phyloP scores from a whole-genome alignment of 805 yeast species.

The Ogataea kodamae region DNA sequence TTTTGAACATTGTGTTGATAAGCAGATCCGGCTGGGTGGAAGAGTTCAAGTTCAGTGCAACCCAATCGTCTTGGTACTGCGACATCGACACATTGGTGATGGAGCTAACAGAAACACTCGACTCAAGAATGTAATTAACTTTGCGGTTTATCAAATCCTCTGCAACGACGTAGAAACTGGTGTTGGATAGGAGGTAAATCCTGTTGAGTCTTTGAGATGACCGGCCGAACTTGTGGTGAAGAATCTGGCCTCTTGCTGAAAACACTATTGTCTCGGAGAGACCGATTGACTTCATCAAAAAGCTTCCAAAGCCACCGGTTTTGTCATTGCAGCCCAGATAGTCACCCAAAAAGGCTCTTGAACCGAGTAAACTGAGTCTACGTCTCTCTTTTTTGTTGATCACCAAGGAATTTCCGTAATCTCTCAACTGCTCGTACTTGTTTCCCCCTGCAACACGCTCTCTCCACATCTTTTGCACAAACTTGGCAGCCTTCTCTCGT shows the following conservation, averaged over 20 bases:
- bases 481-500: slow-evolving; percentile 81
- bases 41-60: slow-evolving; percentile 61
- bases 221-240: slow-evolving; percentile 86
- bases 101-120: slow-evolving; percentile 52
- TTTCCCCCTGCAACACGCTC: slow-evolving; percentile 70
- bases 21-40: slow-evolving; percentile 71
- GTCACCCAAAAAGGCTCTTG: slow-evolving; percentile 91
- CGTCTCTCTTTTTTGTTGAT: slow-evolving; percentile 85
- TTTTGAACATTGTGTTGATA: slow-evolving; percentile 78
- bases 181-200: slow-evolving; percentile 63
- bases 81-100: slow-evolving; percentile 69
- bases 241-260: slow-evolving; percentile 76
- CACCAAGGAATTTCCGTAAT: slow-evolving; percentile 70
- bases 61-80: slow-evolving; percentile 86
- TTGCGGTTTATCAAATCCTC: slow-evolving; percentile 62
- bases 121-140: slow-evolving; percentile 57
- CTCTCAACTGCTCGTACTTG: slow-evolving; percentile 79
- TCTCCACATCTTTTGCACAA: slow-evolving; percentile 80
- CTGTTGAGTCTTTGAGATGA: slow-evolving; percentile 78
- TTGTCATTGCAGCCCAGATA: slow-evolving; percentile 79
- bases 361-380: slow-evolving; percentile 80
- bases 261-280: slow-evolving; percentile 69
- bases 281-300: slow-evolving; percentile 64
- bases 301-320: slow-evolving; percentile 70
- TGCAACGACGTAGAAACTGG: slow-evolving; percentile 63